These are phyloP conservation scores for Globisporangium spiculum DNA, from an alignment of 352 stramenopile genomes.

Conservation along the genomic window DNA sequence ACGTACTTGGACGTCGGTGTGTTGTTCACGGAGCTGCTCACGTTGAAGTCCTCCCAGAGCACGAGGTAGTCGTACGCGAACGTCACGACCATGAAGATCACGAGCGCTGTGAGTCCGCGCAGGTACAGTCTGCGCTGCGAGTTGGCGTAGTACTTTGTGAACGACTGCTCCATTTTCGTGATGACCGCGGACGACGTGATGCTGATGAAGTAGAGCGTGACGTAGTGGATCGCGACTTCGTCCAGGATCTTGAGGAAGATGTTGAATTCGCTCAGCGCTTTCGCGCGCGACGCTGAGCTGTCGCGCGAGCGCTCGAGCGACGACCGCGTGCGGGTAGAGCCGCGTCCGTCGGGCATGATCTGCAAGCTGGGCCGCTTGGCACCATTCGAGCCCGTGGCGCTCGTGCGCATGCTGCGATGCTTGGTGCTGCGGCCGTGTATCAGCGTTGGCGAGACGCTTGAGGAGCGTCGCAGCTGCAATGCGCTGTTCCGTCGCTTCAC, in stretches of 20 bases:
- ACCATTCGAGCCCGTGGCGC: slow-evolving; percentile 23
- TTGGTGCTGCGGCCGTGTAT: slow-evolving; percentile 23
- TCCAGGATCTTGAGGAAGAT: slow-evolving; percentile 82
- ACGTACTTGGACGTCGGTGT: slow-evolving; percentile 24
- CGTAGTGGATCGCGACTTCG: slow-evolving; percentile 73
- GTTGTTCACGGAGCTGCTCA: slow-evolving; percentile 36
- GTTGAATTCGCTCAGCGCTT: slow-evolving; percentile 68
- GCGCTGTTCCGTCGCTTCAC: slow-evolving; percentile 26
- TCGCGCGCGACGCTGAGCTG: slow-evolving; percentile 47
- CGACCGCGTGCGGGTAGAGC: slow-evolving; percentile 24
- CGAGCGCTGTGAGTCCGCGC: slow-evolving; percentile 50
- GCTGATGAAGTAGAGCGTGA: slow-evolving; percentile 83
- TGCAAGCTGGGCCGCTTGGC: slow-evolving; percentile 24
- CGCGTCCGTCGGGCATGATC: slow-evolving; percentile 33
- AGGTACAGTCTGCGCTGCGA: slow-evolving; percentile 63
- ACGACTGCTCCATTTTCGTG: slow-evolving; percentile 74
- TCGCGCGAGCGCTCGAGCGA: slow-evolving; percentile 42
- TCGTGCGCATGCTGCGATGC: slow-evolving; percentile 19
- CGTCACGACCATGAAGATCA: slow-evolving; percentile 67
- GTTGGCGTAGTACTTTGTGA: slow-evolving; percentile 77
- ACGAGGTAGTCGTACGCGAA: slow-evolving; percentile 78
- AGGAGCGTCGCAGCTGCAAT: slow-evolving; percentile 40
- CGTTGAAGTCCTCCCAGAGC: slow-evolving; percentile 49
- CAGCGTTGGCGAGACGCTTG: slow-evolving; percentile 35
- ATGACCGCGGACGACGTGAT: slow-evolving; percentile 67